phyloP scores from a whole-genome alignment of 768 basidiomycete genomes.

The Lactarius evosmus region DNA sequence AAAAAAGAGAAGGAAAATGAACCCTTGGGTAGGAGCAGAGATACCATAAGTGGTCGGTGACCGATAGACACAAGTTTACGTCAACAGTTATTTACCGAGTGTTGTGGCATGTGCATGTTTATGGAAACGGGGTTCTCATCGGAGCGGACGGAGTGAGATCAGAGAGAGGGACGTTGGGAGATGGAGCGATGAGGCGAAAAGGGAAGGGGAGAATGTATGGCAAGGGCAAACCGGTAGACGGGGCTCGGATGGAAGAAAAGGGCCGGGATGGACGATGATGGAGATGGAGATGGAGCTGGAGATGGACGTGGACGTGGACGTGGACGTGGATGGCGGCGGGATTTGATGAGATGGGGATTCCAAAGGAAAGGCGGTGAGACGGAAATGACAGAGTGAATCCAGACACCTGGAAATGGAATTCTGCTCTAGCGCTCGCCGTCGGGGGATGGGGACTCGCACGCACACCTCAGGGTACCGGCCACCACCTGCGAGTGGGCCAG shows the following conservation, averaged over 20 bases:
- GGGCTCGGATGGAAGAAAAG: conserved; percentile 3
- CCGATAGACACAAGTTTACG: conserved; percentile 20
- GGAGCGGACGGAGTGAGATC: conserved; percentile 17
- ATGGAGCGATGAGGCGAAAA: conserved; percentile 5
- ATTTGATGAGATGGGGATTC: not conserved
- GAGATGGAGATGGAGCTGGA: not conserved
- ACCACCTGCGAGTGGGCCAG: not conserved
- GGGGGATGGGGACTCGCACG: not conserved
- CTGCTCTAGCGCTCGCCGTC: not conserved
- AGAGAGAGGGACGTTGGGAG: conserved; percentile 2
- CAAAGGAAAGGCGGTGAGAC: conserved; percentile 11
- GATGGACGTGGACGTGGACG: conserved; percentile 3
- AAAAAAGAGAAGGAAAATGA: conserved; percentile 1
- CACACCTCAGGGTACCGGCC: not conserved
- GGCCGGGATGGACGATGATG: conserved; percentile 11
- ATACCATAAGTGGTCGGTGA: conserved; percentile 19
- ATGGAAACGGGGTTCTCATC: conserved; percentile 17
- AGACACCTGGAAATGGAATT: not conserved
- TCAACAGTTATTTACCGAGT: conserved; percentile 10
- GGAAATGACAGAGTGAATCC: conserved; percentile 17
- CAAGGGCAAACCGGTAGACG: not conserved
- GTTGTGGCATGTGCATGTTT: conserved; percentile 7
- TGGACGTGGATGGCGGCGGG: not conserved
- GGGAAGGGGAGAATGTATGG: not conserved
- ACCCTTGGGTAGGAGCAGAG: conserved; percentile 1